These are phyloP conservation scores for Fusarium brachygibbosum DNA, from an alignment of 2,329 filamentous ascomycete genomes.

Conservation along the genomic window DNA sequence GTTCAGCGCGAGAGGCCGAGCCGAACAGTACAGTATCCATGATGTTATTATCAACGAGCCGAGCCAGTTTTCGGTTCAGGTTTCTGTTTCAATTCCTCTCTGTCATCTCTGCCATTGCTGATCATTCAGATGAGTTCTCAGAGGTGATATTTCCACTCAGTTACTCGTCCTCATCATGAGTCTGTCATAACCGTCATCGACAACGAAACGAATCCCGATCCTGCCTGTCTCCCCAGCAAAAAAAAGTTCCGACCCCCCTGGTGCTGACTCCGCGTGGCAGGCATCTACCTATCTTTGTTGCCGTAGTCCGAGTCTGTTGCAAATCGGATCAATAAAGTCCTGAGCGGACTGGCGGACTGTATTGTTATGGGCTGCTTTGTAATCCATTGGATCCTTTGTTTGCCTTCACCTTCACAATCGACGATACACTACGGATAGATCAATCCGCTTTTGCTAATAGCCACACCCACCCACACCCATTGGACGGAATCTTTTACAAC, in stretches of 20 bases:
- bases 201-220: slow-evolving; percentile 12
- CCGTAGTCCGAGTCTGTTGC: slow-evolving; percentile 38
- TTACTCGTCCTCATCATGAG: slow-evolving; percentile 5
- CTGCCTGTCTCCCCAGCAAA: background rate
- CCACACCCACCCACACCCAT: slow-evolving; percentile 27
- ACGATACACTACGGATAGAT: slow-evolving; percentile 17
- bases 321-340: background rate
- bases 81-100: background rate
- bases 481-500: slow-evolving; percentile 17
- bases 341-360: background rate
- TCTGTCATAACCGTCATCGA: slow-evolving; percentile 33
- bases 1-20: slow-evolving; percentile 28
- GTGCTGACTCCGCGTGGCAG: slow-evolving; percentile 28
- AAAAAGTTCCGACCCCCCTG: slow-evolving; percentile 18
- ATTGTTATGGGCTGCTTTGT: slow-evolving; percentile 36
- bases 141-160: background rate
- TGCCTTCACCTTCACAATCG: slow-evolving; percentile 7
- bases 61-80: slow-evolving; percentile 8
- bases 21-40: slow-evolving; percentile 23
- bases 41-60: slow-evolving; percentile 27
- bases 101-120: background rate
- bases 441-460: slow-evolving; percentile 20
- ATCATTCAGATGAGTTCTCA: background rate
- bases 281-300: slow-evolving; percentile 20
- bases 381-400: slow-evolving; percentile 34